These are phyloP conservation scores for Syzygium jambos DNA, from an alignment of 345 rosid genomes.

Conservation along the genomic window DNA sequence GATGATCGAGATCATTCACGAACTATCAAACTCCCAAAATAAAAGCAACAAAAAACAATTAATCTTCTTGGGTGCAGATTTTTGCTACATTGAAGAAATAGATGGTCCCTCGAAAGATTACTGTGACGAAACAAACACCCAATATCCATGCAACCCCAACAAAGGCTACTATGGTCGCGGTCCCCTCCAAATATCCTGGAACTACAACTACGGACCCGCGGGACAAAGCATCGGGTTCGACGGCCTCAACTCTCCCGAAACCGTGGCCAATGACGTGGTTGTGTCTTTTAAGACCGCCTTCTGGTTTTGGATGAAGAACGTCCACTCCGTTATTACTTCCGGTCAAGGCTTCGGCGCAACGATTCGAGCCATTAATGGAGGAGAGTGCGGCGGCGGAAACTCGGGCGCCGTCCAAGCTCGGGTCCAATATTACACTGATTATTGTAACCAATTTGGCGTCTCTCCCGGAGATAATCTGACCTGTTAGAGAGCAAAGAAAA, in stretches of 20 bases:
- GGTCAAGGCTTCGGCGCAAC: conserved; percentile 47
- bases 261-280: conserved; percentile 19
- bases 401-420: conserved; percentile 22
- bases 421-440: conserved; percentile 22
- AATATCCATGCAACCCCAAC: conserved; percentile 21
- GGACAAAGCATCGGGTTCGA: conserved; percentile 25
- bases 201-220: conserved; percentile 41
- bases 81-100: conserved; percentile 20
- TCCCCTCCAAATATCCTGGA: conserved; percentile 45
- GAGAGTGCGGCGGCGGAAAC: conserved; percentile 32
- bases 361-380: conserved; percentile 32
- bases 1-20: background rate
- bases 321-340: conserved; percentile 14
- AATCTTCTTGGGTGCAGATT: background rate
- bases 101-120: conserved; percentile 5
- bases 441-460: conserved; percentile 11
- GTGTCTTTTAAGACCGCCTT: conserved; percentile 37
- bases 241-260: conserved; percentile 30
- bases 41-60: background rate
- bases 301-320: conserved; percentile 54
- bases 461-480: background rate
- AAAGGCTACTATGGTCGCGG: conserved; percentile 45
- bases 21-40: background rate
- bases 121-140: conserved; percentile 7
- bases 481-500: background rate